Evolutionary conservation across 768 basidiomycete species (phyloP).

Genomic region (Agaricus subrufescens): DNA sequence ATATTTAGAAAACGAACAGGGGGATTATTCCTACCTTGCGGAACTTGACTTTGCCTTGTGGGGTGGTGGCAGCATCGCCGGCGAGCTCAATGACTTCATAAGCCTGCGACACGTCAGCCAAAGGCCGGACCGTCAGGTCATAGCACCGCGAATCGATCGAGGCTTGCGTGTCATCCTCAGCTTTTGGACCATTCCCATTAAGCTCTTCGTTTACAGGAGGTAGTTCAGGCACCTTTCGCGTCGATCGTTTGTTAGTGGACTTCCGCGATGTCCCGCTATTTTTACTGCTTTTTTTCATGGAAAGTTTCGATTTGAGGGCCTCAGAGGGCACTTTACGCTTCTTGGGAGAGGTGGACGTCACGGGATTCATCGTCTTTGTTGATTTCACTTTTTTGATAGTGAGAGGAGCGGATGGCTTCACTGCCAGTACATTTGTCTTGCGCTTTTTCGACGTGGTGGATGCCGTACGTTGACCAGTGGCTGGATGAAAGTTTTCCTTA

Average conservation of each 20-base stretch:
- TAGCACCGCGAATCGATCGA: constrained; percentile 72
- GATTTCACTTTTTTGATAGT: constrained; percentile 40
- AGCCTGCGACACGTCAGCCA: constrained; percentile 73
- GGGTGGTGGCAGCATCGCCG: constrained; percentile 12
- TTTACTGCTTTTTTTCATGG: constrained; percentile 34
- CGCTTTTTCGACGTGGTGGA: constrained; percentile 50
- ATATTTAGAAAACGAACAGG: constrained; percentile 5
- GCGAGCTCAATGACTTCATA: constrained; percentile 37
- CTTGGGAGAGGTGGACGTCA: constrained; percentile 43
- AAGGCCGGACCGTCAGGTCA: constrained; percentile 71
- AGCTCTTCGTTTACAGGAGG: constrained; percentile 45
- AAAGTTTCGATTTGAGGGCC: constrained; percentile 24
- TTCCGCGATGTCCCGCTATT: constrained; percentile 28
- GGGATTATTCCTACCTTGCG: constrained; percentile 19
- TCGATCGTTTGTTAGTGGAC: constrained; percentile 24
- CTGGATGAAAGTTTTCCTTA: constrained; percentile 78
- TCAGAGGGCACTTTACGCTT: constrained; percentile 50
- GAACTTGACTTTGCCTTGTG: constrained; percentile 29
- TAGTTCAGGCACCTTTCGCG: constrained; percentile 13
- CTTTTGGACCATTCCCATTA: constrained; percentile 25
- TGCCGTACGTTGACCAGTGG: constrained; percentile 61
- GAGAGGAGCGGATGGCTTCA: constrained; percentile 39
- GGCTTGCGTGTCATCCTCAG: constrained; percentile 38
- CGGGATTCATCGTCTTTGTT: constrained; percentile 26
- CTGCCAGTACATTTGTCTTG: constrained; percentile 54